Base-by-base conservation (phyloP, 257 asterid species). In the Solanum sejunctum region DNA sequence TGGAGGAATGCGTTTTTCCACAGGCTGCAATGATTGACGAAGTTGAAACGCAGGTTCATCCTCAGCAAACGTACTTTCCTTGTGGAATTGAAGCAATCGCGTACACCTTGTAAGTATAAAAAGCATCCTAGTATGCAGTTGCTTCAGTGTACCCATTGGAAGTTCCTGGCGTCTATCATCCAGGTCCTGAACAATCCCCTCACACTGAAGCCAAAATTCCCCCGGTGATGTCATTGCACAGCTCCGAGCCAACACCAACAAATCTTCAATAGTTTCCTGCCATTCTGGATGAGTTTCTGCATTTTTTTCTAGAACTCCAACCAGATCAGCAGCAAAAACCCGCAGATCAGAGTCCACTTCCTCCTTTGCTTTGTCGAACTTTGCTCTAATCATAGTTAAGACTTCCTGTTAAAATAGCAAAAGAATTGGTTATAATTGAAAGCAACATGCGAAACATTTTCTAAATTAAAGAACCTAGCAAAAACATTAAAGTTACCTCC, bases 131-230 rank as follows among this genome's bases (percentile, higher is more conserved):
- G 99, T 97, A 85, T 97, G 99, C 85, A 97, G 99, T 90, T 97
- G 97, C 91, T 97, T 97, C 86, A 97, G 86, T 85, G 86, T 88
- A 70, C 99, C 99, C 94, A 91, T 88, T 12, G 97, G 98, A 85
- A 97, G 98, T 88, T 97, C 99, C 90, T 97, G 99, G 79, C 99
- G 97, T 81, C 97, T 90, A 86, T 97, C 99, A 79, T 97, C 99
- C 89, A 97, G 86, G 70, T 97, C 99, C 86, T 97, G 99, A 86
- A 97, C 99, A 80, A 95, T 97, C 90, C 99, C 94, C 91, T 97
- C 99, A 89, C 99, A 97, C 84, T 95, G 98, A 85, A 97, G 96
- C 99, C 99, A 97, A 89, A 97, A 97, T 80, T 97, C 99, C 58
- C 98, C 97, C 28, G 99, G 93, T 79, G 98, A 90, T 61, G 94